These are phyloP conservation scores for Paecilomyces sp. DNA, from an alignment of 2,329 filamentous ascomycete species.

Conservation along the genomic window DNA sequence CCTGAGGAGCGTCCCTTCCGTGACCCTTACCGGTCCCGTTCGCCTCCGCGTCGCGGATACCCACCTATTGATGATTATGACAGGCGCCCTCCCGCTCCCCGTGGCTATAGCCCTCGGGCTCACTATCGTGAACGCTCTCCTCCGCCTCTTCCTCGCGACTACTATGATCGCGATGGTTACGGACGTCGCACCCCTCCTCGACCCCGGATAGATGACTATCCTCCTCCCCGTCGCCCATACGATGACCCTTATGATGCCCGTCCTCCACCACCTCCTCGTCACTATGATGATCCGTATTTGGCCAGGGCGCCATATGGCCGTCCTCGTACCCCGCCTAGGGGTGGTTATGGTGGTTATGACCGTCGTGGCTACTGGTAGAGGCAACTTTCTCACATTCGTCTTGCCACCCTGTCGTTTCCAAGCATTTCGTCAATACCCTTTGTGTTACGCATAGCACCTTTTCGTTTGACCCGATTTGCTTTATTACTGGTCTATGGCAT, in stretches of 20 bases:
- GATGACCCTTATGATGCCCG: constrained; percentile 54
- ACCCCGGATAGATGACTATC: constrained; percentile 71
- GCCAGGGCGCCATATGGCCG: constrained; percentile 48
- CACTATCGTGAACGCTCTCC: constrained; percentile 81
- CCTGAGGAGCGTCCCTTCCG: constrained; percentile 62
- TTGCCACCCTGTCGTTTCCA: constrained; percentile 20
- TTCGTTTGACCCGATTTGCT: constrained; percentile 2
- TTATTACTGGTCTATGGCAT: neutral
- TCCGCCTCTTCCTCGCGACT: constrained; percentile 65
- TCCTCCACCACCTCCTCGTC: constrained; percentile 44
- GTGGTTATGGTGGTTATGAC: constrained; percentile 36
- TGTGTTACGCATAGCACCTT: constrained; percentile 5
- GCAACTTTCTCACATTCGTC: constrained; percentile 12
- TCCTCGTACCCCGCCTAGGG: constrained; percentile 35
- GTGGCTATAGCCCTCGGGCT: constrained; percentile 77
- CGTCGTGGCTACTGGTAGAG: constrained; percentile 40
- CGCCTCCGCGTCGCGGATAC: constrained; percentile 61
- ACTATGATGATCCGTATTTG: constrained; percentile 55
- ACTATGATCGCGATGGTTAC: constrained; percentile 74
- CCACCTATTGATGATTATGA: constrained; percentile 73
- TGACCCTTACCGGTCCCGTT: constrained; percentile 73
- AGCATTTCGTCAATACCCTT: constrained; percentile 3
- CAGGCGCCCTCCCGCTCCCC: constrained; percentile 67
- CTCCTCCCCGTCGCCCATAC: constrained; percentile 49
- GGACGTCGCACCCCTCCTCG: constrained; percentile 75